Percentiles rank a stretch among this genome's conserved stretches.
These are phyloP conservation scores for Penicillium chermesinum DNA, from an alignment of 495 filamentous ascomycete genomes.

Conservation along the genomic window DNA sequence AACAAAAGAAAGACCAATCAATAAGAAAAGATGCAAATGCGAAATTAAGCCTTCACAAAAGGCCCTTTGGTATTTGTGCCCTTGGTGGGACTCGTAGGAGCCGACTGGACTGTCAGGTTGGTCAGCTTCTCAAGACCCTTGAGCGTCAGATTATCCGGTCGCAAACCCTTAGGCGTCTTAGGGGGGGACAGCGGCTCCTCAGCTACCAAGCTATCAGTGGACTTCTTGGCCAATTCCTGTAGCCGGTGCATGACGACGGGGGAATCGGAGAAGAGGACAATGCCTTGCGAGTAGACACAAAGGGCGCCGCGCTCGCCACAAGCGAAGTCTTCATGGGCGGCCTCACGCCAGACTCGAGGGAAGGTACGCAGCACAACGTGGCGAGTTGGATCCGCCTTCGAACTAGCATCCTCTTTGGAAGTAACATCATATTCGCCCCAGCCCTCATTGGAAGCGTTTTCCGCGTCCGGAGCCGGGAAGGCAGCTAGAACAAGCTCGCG, in stretches of 20 bases:
- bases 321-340: constrained; percentile 49
- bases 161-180: constrained; percentile 11
- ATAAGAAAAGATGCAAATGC: background rate
- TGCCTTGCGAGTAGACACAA: constrained; percentile 48
- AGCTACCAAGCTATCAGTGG: constrained; percentile 23
- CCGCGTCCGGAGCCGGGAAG: constrained; percentile 46
- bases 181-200: constrained; percentile 15
- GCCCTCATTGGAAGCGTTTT: constrained; percentile 33
- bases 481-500: constrained; percentile 54
- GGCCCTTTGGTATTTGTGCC: constrained; percentile 6
- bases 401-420: constrained; percentile 15
- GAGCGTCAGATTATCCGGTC: constrained; percentile 3
- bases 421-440: constrained; percentile 43
- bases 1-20: background rate
- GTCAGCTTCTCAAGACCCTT: constrained; percentile 7
- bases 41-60: constrained; percentile 3
- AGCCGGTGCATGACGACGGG: constrained; percentile 46
- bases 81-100: constrained; percentile 17
- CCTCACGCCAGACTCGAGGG: constrained; percentile 52
- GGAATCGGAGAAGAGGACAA: constrained; percentile 52
- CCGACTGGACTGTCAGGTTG: constrained; percentile 15
- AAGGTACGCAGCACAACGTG: constrained; percentile 50
- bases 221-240: constrained; percentile 44
- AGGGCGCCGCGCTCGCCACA: constrained; percentile 35
- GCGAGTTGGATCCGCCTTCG: constrained; percentile 27